Conservation (phyloP, 768 basidiomycete genomes). For the Pilatotrama ljubarskyi region DNA sequence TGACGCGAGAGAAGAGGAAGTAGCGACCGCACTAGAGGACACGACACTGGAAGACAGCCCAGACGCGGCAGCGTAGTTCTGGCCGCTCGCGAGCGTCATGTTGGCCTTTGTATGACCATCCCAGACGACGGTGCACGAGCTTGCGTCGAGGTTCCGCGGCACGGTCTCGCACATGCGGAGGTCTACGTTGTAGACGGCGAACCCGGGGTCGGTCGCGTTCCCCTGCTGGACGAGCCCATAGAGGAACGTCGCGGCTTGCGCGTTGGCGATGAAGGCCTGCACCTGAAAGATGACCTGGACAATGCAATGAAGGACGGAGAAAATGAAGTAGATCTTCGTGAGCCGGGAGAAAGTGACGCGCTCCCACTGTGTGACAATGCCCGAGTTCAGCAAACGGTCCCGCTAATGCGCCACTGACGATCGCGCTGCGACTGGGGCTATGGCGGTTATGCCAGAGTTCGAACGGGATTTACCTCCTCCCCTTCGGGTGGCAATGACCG, state of each 20-base stretch:
- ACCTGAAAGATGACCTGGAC: slow-evolving; percentile 71
- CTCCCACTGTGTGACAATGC: slow-evolving; percentile 50
- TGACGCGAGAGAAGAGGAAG: slow-evolving; percentile 4
- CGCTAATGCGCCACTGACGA: no score
- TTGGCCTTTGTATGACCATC: slow-evolving; percentile 25
- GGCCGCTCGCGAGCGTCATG: slow-evolving; percentile 8
- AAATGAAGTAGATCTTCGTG: slow-evolving; percentile 64
- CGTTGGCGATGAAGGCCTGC: slow-evolving; percentile 65
- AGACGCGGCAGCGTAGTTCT: slow-evolving; percentile 17
- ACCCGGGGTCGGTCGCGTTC: slow-evolving; percentile 46
- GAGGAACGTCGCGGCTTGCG: slow-evolving; percentile 54
- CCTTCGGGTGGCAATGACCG: no score
- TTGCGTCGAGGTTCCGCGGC: slow-evolving; percentile 32
- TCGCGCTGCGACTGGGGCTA: neutral
- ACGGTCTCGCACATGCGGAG: slow-evolving; percentile 61
- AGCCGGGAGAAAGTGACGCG: slow-evolving; percentile 68
- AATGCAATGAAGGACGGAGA: slow-evolving; percentile 65
- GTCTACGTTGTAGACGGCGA: slow-evolving; percentile 50
- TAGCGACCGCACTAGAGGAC: slow-evolving; percentile 8
- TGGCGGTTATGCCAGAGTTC: neutral
- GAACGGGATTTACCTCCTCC: neutral
- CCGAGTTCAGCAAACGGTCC: neutral
- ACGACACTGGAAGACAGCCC: neutral
- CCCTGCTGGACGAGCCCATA: slow-evolving; percentile 50
- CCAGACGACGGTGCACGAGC: slow-evolving; percentile 59